Base-by-base conservation (phyloP, 2,329 filamentous ascomycete genomes). In the Colletotrichum karsti region DNA sequence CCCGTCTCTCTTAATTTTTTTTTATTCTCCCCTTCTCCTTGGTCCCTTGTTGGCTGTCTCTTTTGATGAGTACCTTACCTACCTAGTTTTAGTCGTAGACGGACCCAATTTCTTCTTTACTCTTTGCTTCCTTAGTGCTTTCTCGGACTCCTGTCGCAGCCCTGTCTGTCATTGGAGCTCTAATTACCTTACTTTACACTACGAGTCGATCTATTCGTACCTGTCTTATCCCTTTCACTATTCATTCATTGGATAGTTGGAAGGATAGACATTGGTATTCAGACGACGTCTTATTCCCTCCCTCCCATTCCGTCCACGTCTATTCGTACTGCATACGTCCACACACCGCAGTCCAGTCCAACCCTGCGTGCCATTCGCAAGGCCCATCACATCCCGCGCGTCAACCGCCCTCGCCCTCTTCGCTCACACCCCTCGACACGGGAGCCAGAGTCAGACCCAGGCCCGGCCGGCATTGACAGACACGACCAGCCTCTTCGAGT, bases 371-470 rank as follows among this genome's bases (percentile, higher is more conserved):
- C 30, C 55, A 35, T 58, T 26, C 22, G 35, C 28, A 18, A 53
- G 50, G 41, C 51, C 30, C 13, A 42, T 63, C 42, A 41, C 44
- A 67, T 67, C 26, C 53, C 53, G 10, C 64, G 44, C 60, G 50
- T 63, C 58, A 44, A 56, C 58, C 42, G 20, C 42, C 24, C 35
- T 48, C 22, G n/a, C n/a, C n/a, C n/a, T n/a, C n/a, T n/a, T 62
- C 39, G 22, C 51, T 15, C 51, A 57, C 64, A 35, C 53, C 42
- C 56, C 46, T 30, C 18, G n/a, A n/a, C n/a, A n/a, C n/a, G n/a
- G n/a, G n/a, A n/a, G n/a, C n/a, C n/a, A n/a, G n/a, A n/a, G n/a
- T n/a, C n/a, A n/a, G n/a, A n/a, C 26, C n/a, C 15, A 22, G 48
- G 24, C 18, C 41, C 39, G 26, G 37, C 41, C 39, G 26, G 37